Base-by-base conservation (phyloP, 805 yeast species). In the Tetrapisispora taiwanensis region DNA sequence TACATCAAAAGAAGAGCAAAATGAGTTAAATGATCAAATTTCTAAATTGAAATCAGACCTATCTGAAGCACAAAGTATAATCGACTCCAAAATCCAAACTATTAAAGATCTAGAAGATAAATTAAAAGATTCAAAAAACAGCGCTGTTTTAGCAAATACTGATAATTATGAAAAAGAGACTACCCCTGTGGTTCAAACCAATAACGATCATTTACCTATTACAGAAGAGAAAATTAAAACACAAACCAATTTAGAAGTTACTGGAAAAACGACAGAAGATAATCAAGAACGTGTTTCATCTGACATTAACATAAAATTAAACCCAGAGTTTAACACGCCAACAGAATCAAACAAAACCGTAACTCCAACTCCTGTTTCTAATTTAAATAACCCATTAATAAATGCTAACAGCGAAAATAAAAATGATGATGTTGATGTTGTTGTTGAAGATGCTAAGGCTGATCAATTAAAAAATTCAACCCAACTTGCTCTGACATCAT, bases 11-110 rank as follows among this genome's bases (percentile, higher is more conserved):
- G 52, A 54, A 7, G 63, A 65, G 8, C 59, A 71, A 26, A 63
- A 66, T 30, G 66, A 62, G 6, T 58, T 78, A 35, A 73, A 61
- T 37, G 46, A 52, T 7, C 64, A 70, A 46, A 48, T 69, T 13
- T 59, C 58, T 8, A 61, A 56, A 4, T 44, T 72, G 19, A 52
- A 53, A 14, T 46, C 53, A 1, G 59, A 60, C 17, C 71, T 70
- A 27, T 61, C 64, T 5, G 62, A 67, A 7, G 48, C 75, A 24
- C 63, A 60, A 41, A 42, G 31, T 5, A 45, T 41, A n/a, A 38
- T 58, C 15, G 12, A 47, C 46, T 17, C 52, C 38, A 38, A 50
- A 48, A 36, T 32, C 17, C 42, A 42, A 46, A 15, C 49, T 49
- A 24, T 30, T 8, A 6, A 14, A 9, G 35, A 31, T n/a, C 27